Evolutionary conservation across 768 basidiomycete species (phyloP), one percentile per base, ranked within the genome.

Genomic region (Boletus patriciae): DNA sequence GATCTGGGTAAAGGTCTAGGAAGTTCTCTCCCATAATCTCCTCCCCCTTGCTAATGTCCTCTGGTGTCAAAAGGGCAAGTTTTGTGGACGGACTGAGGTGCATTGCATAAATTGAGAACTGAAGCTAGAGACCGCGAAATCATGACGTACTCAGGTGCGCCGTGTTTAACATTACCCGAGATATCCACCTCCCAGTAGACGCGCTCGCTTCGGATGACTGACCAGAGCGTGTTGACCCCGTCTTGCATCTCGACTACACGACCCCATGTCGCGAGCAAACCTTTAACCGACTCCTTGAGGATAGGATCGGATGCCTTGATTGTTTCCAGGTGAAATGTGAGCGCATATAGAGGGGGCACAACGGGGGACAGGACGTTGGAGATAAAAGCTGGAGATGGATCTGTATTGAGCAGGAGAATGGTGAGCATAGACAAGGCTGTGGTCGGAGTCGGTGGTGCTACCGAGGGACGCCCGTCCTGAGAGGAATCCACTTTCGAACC

Each of bases 1-100:
- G 90, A 64, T 93, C 86, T 2, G 94, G 94, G 55, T 86, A 88
- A 15, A 91, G 74, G 49, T 83, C 76, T 29, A 95, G 74, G 10
- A 86, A 67, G 59, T 86, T 81, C 18, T 81, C 63, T 60, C 78
- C 76, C 33, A 78, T 66, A 1, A 70, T 61, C 23, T 75, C 75
- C 25, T 78, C 73, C 21, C 72, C 75, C 29, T 68, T 70, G 18
- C 65, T 67, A 3, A 80, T 60, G 53, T 82, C 78, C 36, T 80
- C 76, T 4, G 87, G 83, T 1, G 83, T 82, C 42, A 86, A 70
- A 13, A 88, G 64, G 7, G 77, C 68, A 16, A 79, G 72, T 1
- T 69, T 64, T 59, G 70, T 71, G 70, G 54, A 36, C 43, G 60
- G 23, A 23, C 49, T 60, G n/a, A 21, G 19, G 25, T 57, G 53